phyloP scores from a whole-genome alignment of 768 basidiomycete species.

The Lactarius trivialis region DNA sequence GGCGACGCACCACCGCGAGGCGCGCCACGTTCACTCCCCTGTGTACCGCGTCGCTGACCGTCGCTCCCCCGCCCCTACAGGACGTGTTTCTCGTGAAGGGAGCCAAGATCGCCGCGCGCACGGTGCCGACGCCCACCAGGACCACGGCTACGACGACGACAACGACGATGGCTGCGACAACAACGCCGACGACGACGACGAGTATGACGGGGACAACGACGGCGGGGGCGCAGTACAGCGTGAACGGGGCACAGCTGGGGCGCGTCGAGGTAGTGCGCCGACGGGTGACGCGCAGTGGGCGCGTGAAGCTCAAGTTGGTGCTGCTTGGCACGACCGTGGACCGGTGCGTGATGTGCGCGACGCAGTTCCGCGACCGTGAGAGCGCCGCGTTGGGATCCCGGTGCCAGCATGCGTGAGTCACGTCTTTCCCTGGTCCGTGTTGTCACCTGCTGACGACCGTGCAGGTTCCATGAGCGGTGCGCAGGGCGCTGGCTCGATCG shows the following conservation, averaged over 20 bases:
- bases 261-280: slow-evolving; percentile 18
- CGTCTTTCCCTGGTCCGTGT: neutral
- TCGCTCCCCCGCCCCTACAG: slow-evolving; percentile 9
- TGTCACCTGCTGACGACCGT: neutral
- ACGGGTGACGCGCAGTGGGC: slow-evolving; percentile 22
- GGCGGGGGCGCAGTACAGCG: neutral
- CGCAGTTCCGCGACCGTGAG: slow-evolving; percentile 20
- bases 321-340: slow-evolving; percentile 20
- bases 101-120: neutral
- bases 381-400: slow-evolving; percentile 12
- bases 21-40: slow-evolving; percentile 15
- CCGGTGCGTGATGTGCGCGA: slow-evolving; percentile 19
- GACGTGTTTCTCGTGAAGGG: slow-evolving; percentile 7
- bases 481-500: slow-evolving; percentile 15
- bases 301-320: slow-evolving; percentile 23
- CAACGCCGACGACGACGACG: neutral
- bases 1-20: slow-evolving; percentile 14
- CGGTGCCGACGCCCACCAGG: neutral
- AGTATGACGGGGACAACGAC: neutral
- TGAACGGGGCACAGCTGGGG: slow-evolving; percentile 17
- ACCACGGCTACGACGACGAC: neutral
- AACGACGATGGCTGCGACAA: neutral
- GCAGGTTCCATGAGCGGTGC: slow-evolving; percentile 24
- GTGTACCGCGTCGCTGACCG: slow-evolving; percentile 4
- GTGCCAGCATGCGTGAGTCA: slow-evolving; percentile 22